Evolutionary conservation across 2,329 filamentous ascomycete species (phyloP).

Genomic region (Daldinia sp.): DNA sequence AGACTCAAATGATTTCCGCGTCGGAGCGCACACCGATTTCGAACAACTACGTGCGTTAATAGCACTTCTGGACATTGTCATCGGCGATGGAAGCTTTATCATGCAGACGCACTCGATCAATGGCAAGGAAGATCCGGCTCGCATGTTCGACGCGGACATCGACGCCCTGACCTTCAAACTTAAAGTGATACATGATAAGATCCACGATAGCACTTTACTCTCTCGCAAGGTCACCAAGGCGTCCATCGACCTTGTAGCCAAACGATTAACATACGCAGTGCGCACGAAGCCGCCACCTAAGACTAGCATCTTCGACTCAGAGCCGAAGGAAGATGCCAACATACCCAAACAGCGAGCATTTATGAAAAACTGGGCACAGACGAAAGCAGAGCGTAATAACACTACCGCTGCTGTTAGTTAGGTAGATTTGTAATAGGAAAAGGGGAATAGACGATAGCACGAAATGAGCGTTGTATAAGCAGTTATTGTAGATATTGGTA

Average conservation of each 20-base stretch:
- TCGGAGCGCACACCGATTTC: slow-evolving; percentile 73
- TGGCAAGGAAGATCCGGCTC: slow-evolving; percentile 50
- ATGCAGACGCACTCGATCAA: slow-evolving; percentile 40
- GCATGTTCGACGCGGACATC: slow-evolving; percentile 75
- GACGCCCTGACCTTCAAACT: slow-evolving; percentile 74
- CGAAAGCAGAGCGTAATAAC: slow-evolving; percentile 21
- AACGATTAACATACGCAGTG: slow-evolving; percentile 77
- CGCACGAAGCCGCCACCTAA: slow-evolving; percentile 71
- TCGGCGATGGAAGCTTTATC: slow-evolving; percentile 71
- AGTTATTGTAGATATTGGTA: background rate
- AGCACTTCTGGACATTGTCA: slow-evolving; percentile 77
- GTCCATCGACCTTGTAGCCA: slow-evolving; percentile 77
- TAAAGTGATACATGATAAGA: slow-evolving; percentile 69
- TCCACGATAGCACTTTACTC: slow-evolving; percentile 80
- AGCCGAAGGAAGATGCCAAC: slow-evolving; percentile 54
- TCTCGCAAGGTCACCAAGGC: slow-evolving; percentile 82
- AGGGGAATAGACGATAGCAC: background rate
- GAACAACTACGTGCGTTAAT: slow-evolving; percentile 73
- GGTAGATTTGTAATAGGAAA: background rate
- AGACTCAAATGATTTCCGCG: slow-evolving; percentile 61
- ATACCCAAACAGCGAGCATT: slow-evolving; percentile 61
- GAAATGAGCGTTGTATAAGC: background rate
- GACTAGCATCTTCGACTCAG: slow-evolving; percentile 63
- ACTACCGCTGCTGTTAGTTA: background rate
- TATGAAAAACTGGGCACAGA: slow-evolving; percentile 60